Base-by-base conservation (phyloP, 768 basidiomycete species). In the Saitozyma sp. region DNA sequence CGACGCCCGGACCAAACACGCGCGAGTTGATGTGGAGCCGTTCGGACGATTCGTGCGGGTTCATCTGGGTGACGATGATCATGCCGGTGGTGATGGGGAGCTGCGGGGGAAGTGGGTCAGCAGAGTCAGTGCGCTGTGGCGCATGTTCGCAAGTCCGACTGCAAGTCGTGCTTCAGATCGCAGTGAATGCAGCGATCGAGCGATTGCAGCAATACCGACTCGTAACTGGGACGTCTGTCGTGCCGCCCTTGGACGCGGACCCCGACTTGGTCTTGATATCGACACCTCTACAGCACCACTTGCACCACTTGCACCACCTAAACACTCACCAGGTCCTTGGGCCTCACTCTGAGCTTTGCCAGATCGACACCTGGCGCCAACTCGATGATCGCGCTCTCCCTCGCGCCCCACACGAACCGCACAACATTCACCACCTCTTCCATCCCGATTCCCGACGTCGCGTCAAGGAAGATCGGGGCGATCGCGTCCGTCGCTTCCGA, bases 1-100 rank as follows among this genome's bases (percentile, higher is more conserved):
- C 70, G 8, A 72, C 37, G 1, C 61, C 63, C 16, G 70, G 65
- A 8, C 8, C 65, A 41, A 71, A 71, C 50, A 68, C 59, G 40
- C 70, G 62, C 3, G 65, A 67, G 17, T 59, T 42, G 46, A 69
- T 64, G 17, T 58, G 39, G 6, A 71, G 49, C 29, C 19, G 51
- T 49, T 14, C 54, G 50, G 7, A 16, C 7, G 62, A 59, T 20
- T 40, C 51, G 58, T 39, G 40, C 38, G 8, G 39, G 8, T 42
- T 42, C 40, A 48, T 29, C 54, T 67, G 66, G 3, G 66, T 67
- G 45, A 67, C 14, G 41, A 67, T 64, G 39, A 58, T 19, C 29
- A 67, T 17, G 17, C 57, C 61, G 6, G 41, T 29, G 16, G 57
- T 37, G 11, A 66, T 40, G 6, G 6, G 20, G 5, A 39, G 14